These are phyloP conservation scores for Lagerstroemia speciosa DNA, from an alignment of 345 rosid species.

Conservation along the genomic window DNA sequence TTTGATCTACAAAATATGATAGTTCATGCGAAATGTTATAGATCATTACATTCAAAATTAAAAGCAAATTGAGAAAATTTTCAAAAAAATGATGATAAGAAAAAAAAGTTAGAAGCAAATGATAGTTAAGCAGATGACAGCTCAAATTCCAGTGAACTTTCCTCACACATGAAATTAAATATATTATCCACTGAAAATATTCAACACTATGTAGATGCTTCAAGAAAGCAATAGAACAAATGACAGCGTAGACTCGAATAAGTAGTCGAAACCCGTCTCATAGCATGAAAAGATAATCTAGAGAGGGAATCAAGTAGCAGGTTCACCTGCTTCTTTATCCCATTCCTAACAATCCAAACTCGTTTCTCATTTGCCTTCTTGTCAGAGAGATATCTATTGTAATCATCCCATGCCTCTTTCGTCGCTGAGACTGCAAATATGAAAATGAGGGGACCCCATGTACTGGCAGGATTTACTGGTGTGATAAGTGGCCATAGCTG, in stretches of 20 bases:
- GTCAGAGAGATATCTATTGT: constrained; percentile 87
- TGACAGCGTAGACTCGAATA: neutral
- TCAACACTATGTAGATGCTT: neutral
- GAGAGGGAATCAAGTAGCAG: constrained; percentile 5
- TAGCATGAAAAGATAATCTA: neutral
- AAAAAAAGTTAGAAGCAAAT: neutral
- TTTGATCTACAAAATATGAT: constrained; percentile 46
- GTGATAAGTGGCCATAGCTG: constrained; percentile 99
- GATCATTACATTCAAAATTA: neutral
- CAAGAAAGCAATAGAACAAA: neutral
- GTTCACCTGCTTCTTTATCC: constrained; percentile 72
- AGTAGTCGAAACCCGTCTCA: neutral
- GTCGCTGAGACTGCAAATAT: constrained; percentile 94
- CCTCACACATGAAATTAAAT: too few relatives aligned
- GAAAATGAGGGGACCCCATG: constrained; percentile 96
- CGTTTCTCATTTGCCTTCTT: constrained; percentile 94
- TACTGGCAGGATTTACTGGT: constrained; percentile 98
- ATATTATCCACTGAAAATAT: neutral
- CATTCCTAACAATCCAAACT: constrained; percentile 83
- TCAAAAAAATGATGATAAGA: neutral
- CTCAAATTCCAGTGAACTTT: neutral
- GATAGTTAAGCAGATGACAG: too few relatives aligned
- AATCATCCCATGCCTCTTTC: constrained; percentile 99
- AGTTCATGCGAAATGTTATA: neutral
- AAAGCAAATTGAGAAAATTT: too few relatives aligned